Evolutionary conservation across 805 yeast genomes (phyloP).

Genomic region (Suhomyces vadensis): DNA sequence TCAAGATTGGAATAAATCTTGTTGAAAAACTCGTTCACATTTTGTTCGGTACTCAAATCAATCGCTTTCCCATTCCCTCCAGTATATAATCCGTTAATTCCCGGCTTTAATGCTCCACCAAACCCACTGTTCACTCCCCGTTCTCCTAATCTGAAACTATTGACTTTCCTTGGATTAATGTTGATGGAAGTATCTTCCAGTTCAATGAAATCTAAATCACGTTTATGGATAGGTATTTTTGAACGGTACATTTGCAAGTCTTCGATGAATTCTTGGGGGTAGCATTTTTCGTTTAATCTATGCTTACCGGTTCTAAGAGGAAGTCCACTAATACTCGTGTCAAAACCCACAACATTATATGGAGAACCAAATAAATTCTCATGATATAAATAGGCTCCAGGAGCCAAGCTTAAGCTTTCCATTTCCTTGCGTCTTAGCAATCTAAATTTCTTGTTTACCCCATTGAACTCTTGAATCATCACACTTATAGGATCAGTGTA

Average conservation of each 20-base stretch:
- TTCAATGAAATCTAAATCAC: slow-evolving; percentile 38
- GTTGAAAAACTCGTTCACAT: slow-evolving; percentile 17
- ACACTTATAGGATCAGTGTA: slow-evolving; percentile 32
- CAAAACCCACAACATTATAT: slow-evolving; percentile 45
- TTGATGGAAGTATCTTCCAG: slow-evolving; percentile 17
- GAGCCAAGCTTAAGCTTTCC: slow-evolving; percentile 26
- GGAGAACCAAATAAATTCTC: slow-evolving; percentile 31
- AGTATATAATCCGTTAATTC: background rate
- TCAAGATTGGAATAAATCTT: slow-evolving; percentile 24
- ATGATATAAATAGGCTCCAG: slow-evolving; percentile 31
- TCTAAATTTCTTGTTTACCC: slow-evolving; percentile 37
- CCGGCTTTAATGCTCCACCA: slow-evolving; percentile 3
- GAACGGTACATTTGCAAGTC: slow-evolving; percentile 34
- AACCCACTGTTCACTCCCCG: background rate
- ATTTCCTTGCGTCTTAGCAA: slow-evolving; percentile 37
- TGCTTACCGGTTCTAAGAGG: slow-evolving; percentile 33
- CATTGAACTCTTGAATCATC: slow-evolving; percentile 36
- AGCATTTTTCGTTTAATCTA: slow-evolving; percentile 19
- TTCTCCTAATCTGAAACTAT: slow-evolving; percentile 2
- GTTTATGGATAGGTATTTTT: slow-evolving; percentile 32
- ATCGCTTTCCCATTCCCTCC: background rate
- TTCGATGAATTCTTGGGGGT: slow-evolving; percentile 41
- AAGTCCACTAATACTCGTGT: slow-evolving; percentile 38
- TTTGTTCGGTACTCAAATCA: slow-evolving; percentile 2
- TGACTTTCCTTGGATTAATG: slow-evolving; percentile 20